Evolutionary conservation across 805 yeast species (phyloP).

Genomic region (Spathaspora hagerdaliae): DNA sequence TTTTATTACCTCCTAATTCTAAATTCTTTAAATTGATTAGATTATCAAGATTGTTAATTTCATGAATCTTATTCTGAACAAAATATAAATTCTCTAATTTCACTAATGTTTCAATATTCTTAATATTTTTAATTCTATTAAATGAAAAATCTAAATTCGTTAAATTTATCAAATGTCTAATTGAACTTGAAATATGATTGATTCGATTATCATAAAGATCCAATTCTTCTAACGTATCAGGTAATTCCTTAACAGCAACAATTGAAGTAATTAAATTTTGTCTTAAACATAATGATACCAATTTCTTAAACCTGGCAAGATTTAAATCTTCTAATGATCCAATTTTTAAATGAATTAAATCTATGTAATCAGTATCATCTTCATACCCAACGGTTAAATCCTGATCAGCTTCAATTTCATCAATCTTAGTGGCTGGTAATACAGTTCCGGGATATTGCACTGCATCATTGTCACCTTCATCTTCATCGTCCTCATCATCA

Average conservation of each 20-base stretch:
- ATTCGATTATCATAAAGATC: slow-evolving; percentile 92
- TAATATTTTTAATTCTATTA: slow-evolving; percentile 82
- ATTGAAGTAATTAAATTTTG: slow-evolving; percentile 80
- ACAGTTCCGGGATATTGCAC: slow-evolving; percentile 42
- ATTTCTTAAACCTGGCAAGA: slow-evolving; percentile 50
- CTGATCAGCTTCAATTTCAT: slow-evolving; percentile 62
- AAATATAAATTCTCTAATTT: slow-evolving; percentile 69
- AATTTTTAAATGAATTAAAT: slow-evolving; percentile 68
- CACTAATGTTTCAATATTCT: slow-evolving; percentile 62
- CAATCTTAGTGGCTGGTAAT: slow-evolving; percentile 43
- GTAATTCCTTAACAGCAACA: slow-evolving; percentile 52
- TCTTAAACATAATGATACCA: slow-evolving; percentile 67
- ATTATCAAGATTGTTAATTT: slow-evolving; percentile 62
- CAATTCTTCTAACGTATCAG: slow-evolving; percentile 65
- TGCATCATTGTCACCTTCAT: slow-evolving; percentile 28
- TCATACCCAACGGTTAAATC: slow-evolving; percentile 58
- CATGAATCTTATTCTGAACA: slow-evolving; percentile 81
- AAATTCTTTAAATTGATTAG: slow-evolving; percentile 58
- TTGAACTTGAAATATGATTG: slow-evolving; percentile 72
- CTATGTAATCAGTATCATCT: slow-evolving; percentile 56
- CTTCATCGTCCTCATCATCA: slow-evolving; percentile 19
- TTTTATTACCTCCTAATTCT: slow-evolving; percentile 88
- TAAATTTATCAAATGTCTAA: slow-evolving; percentile 56
- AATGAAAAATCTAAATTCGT: slow-evolving; percentile 76
- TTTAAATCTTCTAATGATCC: slow-evolving; percentile 57